Evolutionary conservation across 2,329 filamentous ascomycete genomes (phyloP), one percentile per base, ranked within the genome.

Genomic region (Pseudogymnoascus sp.): DNA sequence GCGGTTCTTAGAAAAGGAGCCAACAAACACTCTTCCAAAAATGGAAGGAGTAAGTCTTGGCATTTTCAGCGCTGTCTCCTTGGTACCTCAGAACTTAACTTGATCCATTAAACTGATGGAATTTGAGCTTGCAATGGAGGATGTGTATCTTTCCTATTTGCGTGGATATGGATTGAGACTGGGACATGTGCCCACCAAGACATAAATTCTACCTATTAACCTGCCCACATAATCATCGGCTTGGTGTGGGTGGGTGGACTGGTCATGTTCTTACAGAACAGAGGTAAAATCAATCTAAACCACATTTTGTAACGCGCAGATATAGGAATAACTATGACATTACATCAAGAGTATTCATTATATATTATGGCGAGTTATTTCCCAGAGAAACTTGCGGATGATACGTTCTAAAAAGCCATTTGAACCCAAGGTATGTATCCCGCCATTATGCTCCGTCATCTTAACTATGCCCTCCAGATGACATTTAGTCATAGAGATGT

Each of bases 361-460:
- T 47, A 47, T 4, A 28, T 28, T 25, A 43, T 8, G 20, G 22
- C 6, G 20, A 9, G 20, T 8, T 25, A 28, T 28, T 28, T 47
- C 41, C 41, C 41, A 47, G 22, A 47, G 6, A 47, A 47, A 47
- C 41, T 64, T 61, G 22, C 59, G 54, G 6, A 64, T 12, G 11
- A 64, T 20, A 36, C 47, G 54, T 22, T 61, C 47, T 14, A 64
- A 39, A 20, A 63, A 61, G 11, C 62, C 62, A 41, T 65, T 58
- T 11, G 60, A 35, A 18, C 63, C 63, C 3, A 63, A 25, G 2
- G 59, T 64, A 18, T 63, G 33, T 2, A 50, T 33, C 14, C 63
- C 63, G n/a, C 62, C 62, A n/a, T 47, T 60, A 18, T 63, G 59
- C 60, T 65, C 60, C 3, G 61, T 62, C 63, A 65, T 62, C 39